These are phyloP conservation scores for Ascomycota sp. DNA, from an alignment of 2,329 filamentous ascomycete species.

Conservation along the genomic window DNA sequence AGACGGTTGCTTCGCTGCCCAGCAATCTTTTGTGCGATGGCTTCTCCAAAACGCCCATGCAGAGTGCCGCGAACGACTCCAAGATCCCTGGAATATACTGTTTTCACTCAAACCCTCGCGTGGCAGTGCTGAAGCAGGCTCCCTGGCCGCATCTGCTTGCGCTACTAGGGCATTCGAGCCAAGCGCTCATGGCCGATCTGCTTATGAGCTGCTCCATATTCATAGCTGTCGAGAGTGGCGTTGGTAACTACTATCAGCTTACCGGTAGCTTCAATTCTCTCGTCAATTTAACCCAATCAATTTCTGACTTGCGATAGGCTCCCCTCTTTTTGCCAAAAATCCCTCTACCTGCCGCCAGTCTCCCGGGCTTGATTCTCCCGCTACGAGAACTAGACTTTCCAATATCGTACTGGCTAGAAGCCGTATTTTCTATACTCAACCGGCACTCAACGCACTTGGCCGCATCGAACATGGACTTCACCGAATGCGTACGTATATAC, in stretches of 20 bases:
- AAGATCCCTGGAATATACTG: slow-evolving; percentile 45
- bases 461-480: slow-evolving; percentile 54
- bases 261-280: slow-evolving; percentile 37
- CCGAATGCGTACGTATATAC: slow-evolving; percentile 32
- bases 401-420: slow-evolving; percentile 60
- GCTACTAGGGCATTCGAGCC: slow-evolving; percentile 54
- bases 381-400: slow-evolving; percentile 18
- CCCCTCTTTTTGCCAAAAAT: slow-evolving; percentile 28
- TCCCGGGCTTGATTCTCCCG: too few relatives aligned
- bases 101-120: slow-evolving; percentile 48
- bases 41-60: slow-evolving; percentile 33
- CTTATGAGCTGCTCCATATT: slow-evolving; percentile 66
- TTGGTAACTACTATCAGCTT: slow-evolving; percentile 55
- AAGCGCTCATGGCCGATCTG: slow-evolving; percentile 57
- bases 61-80: slow-evolving; percentile 11
- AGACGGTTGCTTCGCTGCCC: slow-evolving; percentile 26
- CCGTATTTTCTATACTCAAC: slow-evolving; percentile 69
- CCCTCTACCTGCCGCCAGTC: neutral
- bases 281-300: neutral
- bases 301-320: slow-evolving; percentile 13
- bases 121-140: slow-evolving; percentile 42
- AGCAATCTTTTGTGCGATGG: slow-evolving; percentile 72
- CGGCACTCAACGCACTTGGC: slow-evolving; percentile 47
- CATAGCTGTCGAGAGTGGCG: slow-evolving; percentile 33
- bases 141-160: slow-evolving; percentile 60